Percentiles rank a stretch among this genome's conserved stretches.
These are phyloP conservation scores for Chaetomium strumarium DNA, from an alignment of 2,329 filamentous ascomycete genomes.

Conservation along the genomic window DNA sequence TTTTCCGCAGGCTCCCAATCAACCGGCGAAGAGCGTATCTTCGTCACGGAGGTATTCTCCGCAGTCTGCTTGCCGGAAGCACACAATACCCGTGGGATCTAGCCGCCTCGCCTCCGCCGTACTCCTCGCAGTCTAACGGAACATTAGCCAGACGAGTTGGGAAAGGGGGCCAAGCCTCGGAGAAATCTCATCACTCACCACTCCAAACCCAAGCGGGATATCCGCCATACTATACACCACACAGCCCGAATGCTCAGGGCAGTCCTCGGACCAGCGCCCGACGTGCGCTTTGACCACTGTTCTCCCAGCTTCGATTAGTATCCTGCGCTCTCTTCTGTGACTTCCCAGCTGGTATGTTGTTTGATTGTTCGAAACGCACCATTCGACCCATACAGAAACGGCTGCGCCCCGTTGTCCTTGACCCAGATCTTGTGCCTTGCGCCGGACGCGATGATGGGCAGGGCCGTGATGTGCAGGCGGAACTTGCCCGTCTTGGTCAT, in stretches of 20 bases:
- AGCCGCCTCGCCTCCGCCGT: slow-evolving; percentile 76
- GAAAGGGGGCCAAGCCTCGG: neutral
- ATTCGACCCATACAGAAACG: slow-evolving; percentile 91
- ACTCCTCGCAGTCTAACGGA: slow-evolving; percentile 68
- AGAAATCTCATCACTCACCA: slow-evolving; percentile 12
- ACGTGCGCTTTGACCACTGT: slow-evolving; percentile 61
- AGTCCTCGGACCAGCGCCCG: slow-evolving; percentile 83
- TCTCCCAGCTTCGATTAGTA: too few species aligned
- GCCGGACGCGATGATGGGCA: slow-evolving; percentile 83
- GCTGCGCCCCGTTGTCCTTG: slow-evolving; percentile 94
- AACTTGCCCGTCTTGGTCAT: slow-evolving; percentile 98
- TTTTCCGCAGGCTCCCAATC: slow-evolving; percentile 3
- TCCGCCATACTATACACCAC: slow-evolving; percentile 91
- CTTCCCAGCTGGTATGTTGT: too few species aligned
- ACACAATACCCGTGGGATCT: slow-evolving; percentile 84
- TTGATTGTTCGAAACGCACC: slow-evolving; percentile 9
- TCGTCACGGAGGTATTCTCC: slow-evolving; percentile 91
- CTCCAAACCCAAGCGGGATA: slow-evolving; percentile 83
- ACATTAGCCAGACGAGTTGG: neutral
- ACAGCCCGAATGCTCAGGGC: slow-evolving; percentile 86
- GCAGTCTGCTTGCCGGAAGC: slow-evolving; percentile 87
- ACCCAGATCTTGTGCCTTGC: slow-evolving; percentile 97
- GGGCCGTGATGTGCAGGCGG: slow-evolving; percentile 79
- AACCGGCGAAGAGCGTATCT: slow-evolving; percentile 57
- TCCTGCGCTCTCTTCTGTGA: too few species aligned